These are phyloP conservation scores for Bertia moriformis DNA, from an alignment of 2,329 filamentous ascomycete genomes.

Conservation along the genomic window DNA sequence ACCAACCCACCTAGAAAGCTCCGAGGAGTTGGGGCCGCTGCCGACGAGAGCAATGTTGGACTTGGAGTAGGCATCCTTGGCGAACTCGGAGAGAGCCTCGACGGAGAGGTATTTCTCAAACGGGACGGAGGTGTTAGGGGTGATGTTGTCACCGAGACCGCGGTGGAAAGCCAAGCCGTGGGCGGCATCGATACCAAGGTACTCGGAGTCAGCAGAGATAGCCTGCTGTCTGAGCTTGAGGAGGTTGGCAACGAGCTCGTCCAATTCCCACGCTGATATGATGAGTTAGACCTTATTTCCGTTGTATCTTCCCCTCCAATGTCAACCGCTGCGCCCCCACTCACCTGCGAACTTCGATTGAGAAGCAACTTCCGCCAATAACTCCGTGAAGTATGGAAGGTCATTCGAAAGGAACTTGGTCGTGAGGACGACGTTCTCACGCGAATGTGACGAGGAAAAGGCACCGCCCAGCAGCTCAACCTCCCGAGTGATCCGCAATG, in stretches of 20 bases:
- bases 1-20: slow-evolving; percentile 76
- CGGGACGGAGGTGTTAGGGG: slow-evolving; percentile 57
- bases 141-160: slow-evolving; percentile 69
- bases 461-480: slow-evolving; percentile 86
- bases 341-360: slow-evolving; percentile 73
- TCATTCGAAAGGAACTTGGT: slow-evolving; percentile 92
- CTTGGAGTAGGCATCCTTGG: slow-evolving; percentile 70
- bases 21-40: slow-evolving; percentile 65
- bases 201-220: slow-evolving; percentile 43
- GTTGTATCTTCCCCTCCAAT: neutral
- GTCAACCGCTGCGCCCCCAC: neutral
- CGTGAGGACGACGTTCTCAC: slow-evolving; percentile 82
- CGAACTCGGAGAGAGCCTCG: slow-evolving; percentile 60
- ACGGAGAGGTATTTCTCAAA: slow-evolving; percentile 69
- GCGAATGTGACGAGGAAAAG: slow-evolving; percentile 75
- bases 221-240: slow-evolving; percentile 67
- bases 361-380: slow-evolving; percentile 80
- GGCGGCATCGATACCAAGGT: slow-evolving; percentile 70
- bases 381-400: slow-evolving; percentile 91
- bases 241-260: slow-evolving; percentile 70
- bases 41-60: slow-evolving; percentile 82
- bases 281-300: too few species aligned
- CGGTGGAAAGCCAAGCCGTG: slow-evolving; percentile 84
- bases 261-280: slow-evolving; percentile 67
- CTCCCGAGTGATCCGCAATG: slow-evolving; percentile 85